phyloP scores from a whole-genome alignment of 176 grass and related monocot species.

The Tuctoria greenei region DNA sequence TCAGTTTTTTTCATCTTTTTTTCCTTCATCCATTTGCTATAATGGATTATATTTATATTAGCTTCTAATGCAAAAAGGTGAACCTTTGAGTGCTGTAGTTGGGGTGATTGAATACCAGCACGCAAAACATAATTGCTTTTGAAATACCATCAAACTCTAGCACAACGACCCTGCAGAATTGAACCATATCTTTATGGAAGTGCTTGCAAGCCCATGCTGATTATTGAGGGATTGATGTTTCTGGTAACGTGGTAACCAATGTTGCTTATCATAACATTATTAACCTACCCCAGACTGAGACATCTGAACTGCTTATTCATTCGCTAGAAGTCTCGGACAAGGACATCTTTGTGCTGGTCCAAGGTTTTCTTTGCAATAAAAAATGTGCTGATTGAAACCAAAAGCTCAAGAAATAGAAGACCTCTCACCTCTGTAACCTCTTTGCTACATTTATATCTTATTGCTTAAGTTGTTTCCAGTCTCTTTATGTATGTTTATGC shows the following conservation, averaged over 20 bases:
- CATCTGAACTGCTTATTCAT: conserved; percentile 19
- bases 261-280: neutral
- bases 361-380: conserved; percentile 6
- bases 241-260: neutral
- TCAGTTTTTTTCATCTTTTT: neutral
- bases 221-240: conserved; percentile 19
- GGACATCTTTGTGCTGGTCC: neutral
- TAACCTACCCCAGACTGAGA: conserved; percentile 17
- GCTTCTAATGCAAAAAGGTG: neutral
- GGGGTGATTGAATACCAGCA: neutral
- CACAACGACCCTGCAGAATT: neutral
- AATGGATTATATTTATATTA: neutral
- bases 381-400: neutral
- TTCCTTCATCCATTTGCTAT: neutral
- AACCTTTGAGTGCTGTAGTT: neutral
- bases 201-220: neutral
- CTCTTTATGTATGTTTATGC: conserved; percentile 24
- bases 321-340: neutral
- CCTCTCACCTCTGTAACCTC: neutral
- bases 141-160: neutral
- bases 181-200: neutral
- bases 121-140: neutral
- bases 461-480: conserved; percentile 7
- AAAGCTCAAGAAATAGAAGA: neutral
- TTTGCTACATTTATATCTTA: conserved; percentile 16